Percentiles rank a stretch among this genome's conserved stretches.
These are phyloP conservation scores for Fusarium armeniacum DNA, from an alignment of 2,329 filamentous ascomycete genomes.

Conservation along the genomic window DNA sequence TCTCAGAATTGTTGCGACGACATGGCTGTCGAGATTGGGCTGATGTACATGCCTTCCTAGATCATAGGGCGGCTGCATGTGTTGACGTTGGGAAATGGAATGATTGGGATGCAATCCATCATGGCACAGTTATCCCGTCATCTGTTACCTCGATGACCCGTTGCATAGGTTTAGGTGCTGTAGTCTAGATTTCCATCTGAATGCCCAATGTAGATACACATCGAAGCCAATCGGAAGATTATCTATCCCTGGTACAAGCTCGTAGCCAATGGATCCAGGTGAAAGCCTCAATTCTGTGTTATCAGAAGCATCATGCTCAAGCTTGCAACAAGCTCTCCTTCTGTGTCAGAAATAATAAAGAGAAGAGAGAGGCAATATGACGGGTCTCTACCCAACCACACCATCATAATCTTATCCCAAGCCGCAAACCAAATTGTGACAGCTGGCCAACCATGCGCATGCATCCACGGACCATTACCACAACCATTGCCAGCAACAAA, in stretches of 20 bases:
- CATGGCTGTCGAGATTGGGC: constrained; percentile 38
- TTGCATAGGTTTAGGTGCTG: constrained; percentile 13
- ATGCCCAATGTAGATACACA: constrained; percentile 4
- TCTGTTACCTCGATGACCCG: not conserved
- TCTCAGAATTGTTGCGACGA: constrained; percentile 12
- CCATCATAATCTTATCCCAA: constrained; percentile 21
- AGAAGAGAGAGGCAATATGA: constrained; percentile 14
- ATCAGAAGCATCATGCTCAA: not conserved
- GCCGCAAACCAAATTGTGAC: constrained; percentile 32
- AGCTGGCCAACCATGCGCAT: constrained; percentile 40
- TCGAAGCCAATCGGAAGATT: constrained; percentile 42
- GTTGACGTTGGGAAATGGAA: constrained; percentile 37
- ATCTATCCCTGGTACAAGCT: constrained; percentile 24
- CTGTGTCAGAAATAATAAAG: constrained; percentile 4
- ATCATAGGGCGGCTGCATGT: constrained; percentile 40
- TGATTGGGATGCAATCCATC: constrained; percentile 33
- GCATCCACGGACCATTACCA: constrained; percentile 13
- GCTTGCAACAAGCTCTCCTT: constrained; percentile 2
- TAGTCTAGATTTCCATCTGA: constrained; percentile 8
- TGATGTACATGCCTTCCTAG: constrained; percentile 32
- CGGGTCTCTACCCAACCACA: constrained; percentile 36
- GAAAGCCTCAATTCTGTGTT: constrained; percentile 25
- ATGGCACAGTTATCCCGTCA: constrained; percentile 33
- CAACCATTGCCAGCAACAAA: constrained; percentile 11
- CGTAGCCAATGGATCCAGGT: constrained; percentile 35